Evolutionary conservation across 352 stramenopile species (phyloP), one percentile per base, ranked within the genome.

Genomic region (Albugo laibachii): DNA sequence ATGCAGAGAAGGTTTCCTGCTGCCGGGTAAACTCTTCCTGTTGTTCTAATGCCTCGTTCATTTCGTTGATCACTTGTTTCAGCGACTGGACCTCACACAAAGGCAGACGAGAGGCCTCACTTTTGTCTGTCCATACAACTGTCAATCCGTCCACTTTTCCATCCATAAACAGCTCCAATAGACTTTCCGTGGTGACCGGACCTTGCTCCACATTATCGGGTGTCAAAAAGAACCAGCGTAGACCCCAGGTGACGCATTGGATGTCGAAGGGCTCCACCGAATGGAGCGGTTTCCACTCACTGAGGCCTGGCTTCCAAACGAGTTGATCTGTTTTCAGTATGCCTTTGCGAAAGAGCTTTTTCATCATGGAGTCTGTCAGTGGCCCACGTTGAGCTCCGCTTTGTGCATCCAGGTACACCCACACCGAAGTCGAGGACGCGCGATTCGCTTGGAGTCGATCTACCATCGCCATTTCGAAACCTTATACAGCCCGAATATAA

Each of bases 391-490:
- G 73, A 48, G 71, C 54, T 10, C 65, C 69, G 10, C 53, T 73
- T 15, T 53, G 49, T 18, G 63, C 57, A 49, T 89, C 77, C 46
- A 86, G 53, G 49, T 89, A 89, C 62, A 87, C 55, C 77, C 77
- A 89, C 24, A 31, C 24, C 3, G 24, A 3, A 10, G 24, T 31
- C 3, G 3, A 10, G 24, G 24, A 31, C 24, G n/a, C n/a, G n/a
- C n/a, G n/a, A n/a, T n/a, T n/a, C n/a, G n/a, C n/a, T n/a, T n/a
- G n/a, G n/a, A 31, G 3, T 31, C 24, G 24, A 31, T 31, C 3
- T 31, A 31, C 3, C 8, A 8, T 31, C 8, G 24, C 8, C 24
- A 31, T 31, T 31, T 31, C 8, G 24, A 31, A 31, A 31, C 24
- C 24, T 31, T 31, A 31, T 31, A 31, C 24, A 31, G 24, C 8